Base-by-base conservation (phyloP, 805 yeast species). In the Pichia rugopelliculosa region DNA sequence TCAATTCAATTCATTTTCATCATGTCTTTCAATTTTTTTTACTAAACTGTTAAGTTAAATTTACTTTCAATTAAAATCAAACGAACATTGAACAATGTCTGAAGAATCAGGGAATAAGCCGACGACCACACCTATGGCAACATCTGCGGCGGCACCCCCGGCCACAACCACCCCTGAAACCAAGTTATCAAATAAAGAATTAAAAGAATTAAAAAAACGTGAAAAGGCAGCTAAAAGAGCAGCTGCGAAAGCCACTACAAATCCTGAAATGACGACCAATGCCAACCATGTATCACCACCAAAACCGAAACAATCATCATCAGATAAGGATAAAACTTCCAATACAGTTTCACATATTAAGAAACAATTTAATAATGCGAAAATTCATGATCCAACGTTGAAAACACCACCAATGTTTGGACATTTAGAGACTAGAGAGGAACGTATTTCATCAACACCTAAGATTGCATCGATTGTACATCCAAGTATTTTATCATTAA, bases 181-280 rank as follows among this genome's bases (percentile, higher is more conserved):
- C 9, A 47, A 68, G 47, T 63, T 83, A 39, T 67, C 86, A 10
- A 87, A 87, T 55, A 89, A 88, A 58, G 95, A 90, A 64, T 72
- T 87, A 52, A 90, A 90, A 64, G 96, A 87, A 57, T 70, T 82
- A 63, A 87, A 88, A 63, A 90, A 89, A 71, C 79, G 79, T 57
- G 96, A 89, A 59, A 90, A 91, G 68, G 93, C 93, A 13, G 95
- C 93, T 36, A 87, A 87, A 63, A 75, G 98, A 62, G 93, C 96
- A 2, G 96, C 96, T 2, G 79, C 82, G 53, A 89, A 47, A 40
- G 41, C 52, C 48, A 39, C 46, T 36, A 13, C 45, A n/a, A 45
- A 52, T 33, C 39, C 30, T 33, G 54, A 53, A 42, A 21, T 43
- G 10, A 43, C 33, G 4, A 30, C 41, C 11, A 26, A 34, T 9